Evolutionary conservation across 2,329 filamentous ascomycete species (phyloP).

Genomic region (Hypoxylon sp.): DNA sequence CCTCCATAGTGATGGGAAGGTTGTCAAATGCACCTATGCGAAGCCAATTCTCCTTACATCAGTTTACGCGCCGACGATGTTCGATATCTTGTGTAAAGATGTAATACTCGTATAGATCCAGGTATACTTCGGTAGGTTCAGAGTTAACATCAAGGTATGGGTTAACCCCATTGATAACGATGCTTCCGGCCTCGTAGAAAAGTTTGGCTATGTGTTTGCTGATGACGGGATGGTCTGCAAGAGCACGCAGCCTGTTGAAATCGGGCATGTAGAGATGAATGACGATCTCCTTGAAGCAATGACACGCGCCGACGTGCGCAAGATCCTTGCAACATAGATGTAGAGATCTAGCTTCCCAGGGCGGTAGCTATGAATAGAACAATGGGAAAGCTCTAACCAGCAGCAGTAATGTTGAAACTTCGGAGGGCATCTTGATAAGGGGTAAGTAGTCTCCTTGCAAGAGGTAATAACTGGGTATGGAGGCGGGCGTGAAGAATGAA

Average conservation of each 20-base stretch:
- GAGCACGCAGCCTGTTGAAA: conserved; percentile 19
- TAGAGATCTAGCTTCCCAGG: conserved; percentile 22
- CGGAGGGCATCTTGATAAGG: background rate
- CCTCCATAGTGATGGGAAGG: background rate
- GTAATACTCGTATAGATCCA: background rate
- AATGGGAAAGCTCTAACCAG: conserved; percentile 19
- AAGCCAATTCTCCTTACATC: conserved; percentile 14
- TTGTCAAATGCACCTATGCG: background rate
- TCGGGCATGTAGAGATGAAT: conserved; percentile 17
- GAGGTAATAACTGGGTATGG: background rate
- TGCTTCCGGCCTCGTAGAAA: conserved; percentile 14
- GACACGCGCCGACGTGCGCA: conserved; percentile 20
- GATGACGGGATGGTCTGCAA: conserved; percentile 29
- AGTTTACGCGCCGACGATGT: background rate
- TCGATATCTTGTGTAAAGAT: background rate
- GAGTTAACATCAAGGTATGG: background rate
- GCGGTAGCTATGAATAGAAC: conserved; percentile 16
- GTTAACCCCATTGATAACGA: background rate
- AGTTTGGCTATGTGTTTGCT: conserved; percentile 24
- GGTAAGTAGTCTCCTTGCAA: background rate
- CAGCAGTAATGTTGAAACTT: background rate
- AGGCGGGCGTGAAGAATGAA: background rate
- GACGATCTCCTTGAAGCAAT: conserved; percentile 17
- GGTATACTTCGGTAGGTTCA: background rate
- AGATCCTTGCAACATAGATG: conserved; percentile 30